phyloP scores from a whole-genome alignment of 805 yeast genomes.

The Yamadazyma endophytica region DNA sequence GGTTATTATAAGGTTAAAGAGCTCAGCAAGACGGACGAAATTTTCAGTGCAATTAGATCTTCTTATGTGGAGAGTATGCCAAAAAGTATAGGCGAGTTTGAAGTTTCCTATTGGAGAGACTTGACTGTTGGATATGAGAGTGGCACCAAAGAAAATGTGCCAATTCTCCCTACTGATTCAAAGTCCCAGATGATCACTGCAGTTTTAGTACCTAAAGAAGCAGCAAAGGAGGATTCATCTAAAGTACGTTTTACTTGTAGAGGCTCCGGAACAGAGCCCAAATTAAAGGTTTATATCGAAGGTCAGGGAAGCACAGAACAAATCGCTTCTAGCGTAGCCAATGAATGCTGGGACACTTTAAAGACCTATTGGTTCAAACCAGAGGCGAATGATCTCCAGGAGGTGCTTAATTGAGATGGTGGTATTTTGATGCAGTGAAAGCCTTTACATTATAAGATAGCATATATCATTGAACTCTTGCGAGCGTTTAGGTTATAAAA shows the following conservation, averaged over 20 bases:
- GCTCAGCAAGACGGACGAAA: slow-evolving; percentile 44
- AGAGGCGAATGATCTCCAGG: slow-evolving; percentile 5
- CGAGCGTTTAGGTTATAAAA: no score
- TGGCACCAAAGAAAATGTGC: slow-evolving; percentile 50
- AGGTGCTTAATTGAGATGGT: slow-evolving; percentile 2
- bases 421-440: no score
- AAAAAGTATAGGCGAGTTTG: slow-evolving; percentile 49
- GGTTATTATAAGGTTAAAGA: slow-evolving; percentile 75
- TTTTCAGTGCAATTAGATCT: slow-evolving; percentile 54
- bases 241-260: slow-evolving; percentile 74
- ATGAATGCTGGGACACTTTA: slow-evolving; percentile 62
- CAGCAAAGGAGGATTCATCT: slow-evolving; percentile 7
- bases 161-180: slow-evolving; percentile 67
- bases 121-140: slow-evolving; percentile 81
- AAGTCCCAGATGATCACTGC: slow-evolving; percentile 86
- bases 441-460: no score
- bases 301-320: slow-evolving; percentile 50
- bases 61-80: slow-evolving; percentile 37
- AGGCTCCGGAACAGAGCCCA: slow-evolving; percentile 97
- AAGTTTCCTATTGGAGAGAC: slow-evolving; percentile 72
- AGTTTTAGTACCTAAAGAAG: slow-evolving; percentile 21
- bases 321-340: slow-evolving; percentile 50
- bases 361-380: slow-evolving; percentile 11
- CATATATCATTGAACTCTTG: no score
- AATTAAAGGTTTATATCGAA: slow-evolving; percentile 86